phyloP scores from a whole-genome alignment of 2,329 filamentous ascomycete species.

The Zymoseptoria ardabiliae region DNA sequence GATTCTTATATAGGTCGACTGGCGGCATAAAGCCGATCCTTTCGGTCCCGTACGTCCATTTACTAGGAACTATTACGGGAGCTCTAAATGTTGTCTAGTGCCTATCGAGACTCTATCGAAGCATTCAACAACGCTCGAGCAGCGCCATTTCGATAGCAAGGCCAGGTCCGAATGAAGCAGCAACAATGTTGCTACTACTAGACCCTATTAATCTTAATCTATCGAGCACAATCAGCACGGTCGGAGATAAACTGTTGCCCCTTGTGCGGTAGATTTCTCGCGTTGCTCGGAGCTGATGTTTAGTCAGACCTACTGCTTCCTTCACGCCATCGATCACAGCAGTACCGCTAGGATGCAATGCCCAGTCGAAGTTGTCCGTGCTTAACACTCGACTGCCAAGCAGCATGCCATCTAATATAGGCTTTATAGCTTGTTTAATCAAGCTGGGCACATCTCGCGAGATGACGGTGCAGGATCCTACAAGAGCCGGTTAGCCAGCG shows the following conservation, averaged over 20 bases:
- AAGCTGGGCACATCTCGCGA: constrained; percentile 21
- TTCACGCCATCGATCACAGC: constrained; percentile 60
- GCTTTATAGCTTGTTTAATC: constrained; percentile 1
- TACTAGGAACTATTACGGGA: too few species aligned
- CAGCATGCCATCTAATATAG: constrained; percentile 5
- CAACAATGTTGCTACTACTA: constrained; percentile 54
- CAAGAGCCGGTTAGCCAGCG: constrained; percentile 17
- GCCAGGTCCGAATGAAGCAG: constrained; percentile 63
- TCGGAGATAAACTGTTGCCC: constrained; percentile 62
- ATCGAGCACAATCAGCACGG: constrained; percentile 61
- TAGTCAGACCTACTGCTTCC: constrained; percentile 47
- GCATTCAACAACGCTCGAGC: background rate
- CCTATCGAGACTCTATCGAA: too few species aligned
- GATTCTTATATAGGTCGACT: too few species aligned
- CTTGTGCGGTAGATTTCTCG: constrained; percentile 62
- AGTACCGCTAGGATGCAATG: constrained; percentile 62
- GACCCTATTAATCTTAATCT: constrained; percentile 41
- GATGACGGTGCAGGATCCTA: constrained; percentile 7
- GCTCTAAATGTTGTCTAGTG: too few species aligned
- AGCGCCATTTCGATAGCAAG: constrained; percentile 37
- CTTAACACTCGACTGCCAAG: background rate
- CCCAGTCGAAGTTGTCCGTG: constrained; percentile 57
- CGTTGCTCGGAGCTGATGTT: constrained; percentile 62
- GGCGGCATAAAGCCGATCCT: too few species aligned
- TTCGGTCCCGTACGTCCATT: too few species aligned